Conservation (phyloP, 2,329 filamentous ascomycete genomes). For the Fulvia fulva region DNA sequence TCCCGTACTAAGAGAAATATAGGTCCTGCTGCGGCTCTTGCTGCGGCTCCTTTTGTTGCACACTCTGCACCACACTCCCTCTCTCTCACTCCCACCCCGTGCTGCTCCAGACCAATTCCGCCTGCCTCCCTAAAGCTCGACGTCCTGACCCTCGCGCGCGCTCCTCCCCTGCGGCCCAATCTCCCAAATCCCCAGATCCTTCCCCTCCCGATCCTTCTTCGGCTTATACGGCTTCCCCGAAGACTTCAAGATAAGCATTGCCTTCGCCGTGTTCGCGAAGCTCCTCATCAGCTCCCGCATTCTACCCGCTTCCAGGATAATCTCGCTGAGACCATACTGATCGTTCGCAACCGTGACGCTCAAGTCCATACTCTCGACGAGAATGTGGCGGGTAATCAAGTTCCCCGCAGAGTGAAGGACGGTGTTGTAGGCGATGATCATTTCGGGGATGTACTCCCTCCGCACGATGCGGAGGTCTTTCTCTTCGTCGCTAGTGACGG, state of each 20-base stretch:
- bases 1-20: not conserved
- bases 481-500: constrained; percentile 49
- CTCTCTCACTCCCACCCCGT: no score
- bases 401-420: constrained; percentile 76
- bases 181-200: constrained; percentile 45
- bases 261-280: constrained; percentile 73
- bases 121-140: constrained; percentile 4
- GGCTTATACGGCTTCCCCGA: constrained; percentile 38
- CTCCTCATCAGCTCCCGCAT: constrained; percentile 49
- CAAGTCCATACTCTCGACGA: constrained; percentile 84
- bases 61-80: not conserved
- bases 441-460: constrained; percentile 77
- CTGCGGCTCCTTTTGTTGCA: not conserved
- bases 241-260: constrained; percentile 54
- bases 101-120: not conserved
- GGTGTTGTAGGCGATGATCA: constrained; percentile 76
- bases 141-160: not conserved
- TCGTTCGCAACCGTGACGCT: constrained; percentile 67
- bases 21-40: no score
- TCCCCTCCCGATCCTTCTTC: constrained; percentile 41
- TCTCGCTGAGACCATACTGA: constrained; percentile 32
- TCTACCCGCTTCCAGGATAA: constrained; percentile 38
- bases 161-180: constrained; percentile 26
- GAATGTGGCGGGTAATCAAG: constrained; percentile 67
- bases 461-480: constrained; percentile 63